phyloP scores from a whole-genome alignment of 2,329 filamentous ascomycete genomes.

The Amauroascus niger region DNA sequence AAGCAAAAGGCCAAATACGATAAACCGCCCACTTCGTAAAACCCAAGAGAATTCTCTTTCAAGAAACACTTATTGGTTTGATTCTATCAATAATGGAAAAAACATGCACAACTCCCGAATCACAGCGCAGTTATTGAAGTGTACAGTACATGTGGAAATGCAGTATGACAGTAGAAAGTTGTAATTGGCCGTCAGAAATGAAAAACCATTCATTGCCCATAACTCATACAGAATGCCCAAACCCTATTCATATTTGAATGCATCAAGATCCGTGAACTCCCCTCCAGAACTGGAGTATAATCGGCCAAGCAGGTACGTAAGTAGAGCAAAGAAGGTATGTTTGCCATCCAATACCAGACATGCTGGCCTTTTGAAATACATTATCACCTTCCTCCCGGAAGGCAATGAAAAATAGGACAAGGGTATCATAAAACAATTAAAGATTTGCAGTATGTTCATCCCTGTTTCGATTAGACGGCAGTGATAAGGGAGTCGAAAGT shows the following conservation, averaged over 20 bases:
- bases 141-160: neutral
- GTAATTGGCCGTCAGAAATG: neutral
- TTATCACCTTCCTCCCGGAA: neutral
- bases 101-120: neutral
- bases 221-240: constrained; percentile 1
- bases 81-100: neutral
- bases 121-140: neutral
- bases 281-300: neutral
- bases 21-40: too few species aligned
- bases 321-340: neutral
- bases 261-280: constrained; percentile 1
- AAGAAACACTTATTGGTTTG: too few species aligned
- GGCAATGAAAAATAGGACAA: neutral
- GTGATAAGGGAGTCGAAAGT: neutral
- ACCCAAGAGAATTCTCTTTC: too few species aligned
- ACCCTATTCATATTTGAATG: neutral
- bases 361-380: neutral
- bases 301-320: neutral
- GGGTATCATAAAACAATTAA: constrained; percentile 9
- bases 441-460: neutral
- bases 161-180: neutral
- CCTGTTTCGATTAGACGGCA: neutral
- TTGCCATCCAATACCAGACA: neutral
- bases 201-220: constrained; percentile 1
- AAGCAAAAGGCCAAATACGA: too few species aligned